phyloP scores from a whole-genome alignment of 2,329 filamentous ascomycete species.

The Dactylonectria macrodidyma region DNA sequence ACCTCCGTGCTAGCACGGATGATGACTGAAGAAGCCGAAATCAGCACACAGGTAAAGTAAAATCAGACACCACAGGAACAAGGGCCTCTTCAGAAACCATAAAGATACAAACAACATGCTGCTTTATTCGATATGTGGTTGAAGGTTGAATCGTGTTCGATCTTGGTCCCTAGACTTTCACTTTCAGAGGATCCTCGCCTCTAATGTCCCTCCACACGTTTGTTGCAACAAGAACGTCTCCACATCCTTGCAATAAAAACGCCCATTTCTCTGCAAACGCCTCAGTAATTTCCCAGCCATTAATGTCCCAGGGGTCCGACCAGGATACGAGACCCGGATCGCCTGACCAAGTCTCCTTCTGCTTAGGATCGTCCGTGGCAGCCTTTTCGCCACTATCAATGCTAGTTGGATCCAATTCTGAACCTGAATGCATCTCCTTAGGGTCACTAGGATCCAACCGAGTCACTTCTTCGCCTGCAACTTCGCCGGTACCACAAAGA shows the following conservation, averaged over 20 bases:
- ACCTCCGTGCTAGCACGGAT: too few species aligned
- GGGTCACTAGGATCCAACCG: background rate
- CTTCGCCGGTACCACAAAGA: slow-evolving; percentile 14
- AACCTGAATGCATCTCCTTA: background rate
- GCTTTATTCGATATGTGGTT: too few species aligned
- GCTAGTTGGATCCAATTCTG: background rate
- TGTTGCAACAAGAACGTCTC: slow-evolving; percentile 29
- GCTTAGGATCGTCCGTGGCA: background rate
- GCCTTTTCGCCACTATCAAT: background rate
- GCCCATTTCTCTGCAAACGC: slow-evolving; percentile 37
- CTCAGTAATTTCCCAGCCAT: slow-evolving; percentile 35
- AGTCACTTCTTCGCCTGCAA: background rate
- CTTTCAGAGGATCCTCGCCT: slow-evolving; percentile 33
- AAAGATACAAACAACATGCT: too few species aligned
- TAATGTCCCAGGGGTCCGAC: slow-evolving; percentile 39
- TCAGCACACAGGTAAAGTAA: too few species aligned
- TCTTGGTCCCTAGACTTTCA: slow-evolving; percentile 14
- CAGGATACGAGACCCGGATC: slow-evolving; percentile 35
- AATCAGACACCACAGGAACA: too few species aligned
- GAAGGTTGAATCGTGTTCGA: background rate
- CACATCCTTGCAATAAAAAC: slow-evolving; percentile 33
- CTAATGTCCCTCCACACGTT: slow-evolving; percentile 34
- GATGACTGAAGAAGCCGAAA: too few species aligned
- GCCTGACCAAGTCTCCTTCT: background rate
- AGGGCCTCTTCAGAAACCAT: too few species aligned